phyloP scores from a whole-genome alignment of 1,284 basidiomycete genomes.

The Coniophora puteana region DNA sequence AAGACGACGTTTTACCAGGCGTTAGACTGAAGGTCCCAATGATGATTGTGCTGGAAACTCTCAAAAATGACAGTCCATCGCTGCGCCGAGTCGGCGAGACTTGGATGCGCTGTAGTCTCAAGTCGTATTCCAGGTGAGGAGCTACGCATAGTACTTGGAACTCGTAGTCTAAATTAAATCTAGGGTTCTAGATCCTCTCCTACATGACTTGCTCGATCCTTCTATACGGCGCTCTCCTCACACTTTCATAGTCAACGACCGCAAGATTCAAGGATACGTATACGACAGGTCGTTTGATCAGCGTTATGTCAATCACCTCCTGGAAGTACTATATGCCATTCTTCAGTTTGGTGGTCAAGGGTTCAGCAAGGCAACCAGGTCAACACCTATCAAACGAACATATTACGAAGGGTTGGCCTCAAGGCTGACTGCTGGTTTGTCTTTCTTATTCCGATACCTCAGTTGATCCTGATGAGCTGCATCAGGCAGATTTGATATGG shows the following conservation, averaged over 20 bases:
- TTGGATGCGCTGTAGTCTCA: conserved; percentile 94
- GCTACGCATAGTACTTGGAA: conserved; percentile 2
- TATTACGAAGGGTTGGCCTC: conserved; percentile 54
- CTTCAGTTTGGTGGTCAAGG: conserved; percentile 87
- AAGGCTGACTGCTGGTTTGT: conserved; percentile 55
- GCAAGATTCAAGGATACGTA: conserved; percentile 59
- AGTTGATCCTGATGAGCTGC: conserved; percentile 13
- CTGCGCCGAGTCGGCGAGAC: conserved; percentile 82
- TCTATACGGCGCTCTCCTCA: conserved; percentile 51
- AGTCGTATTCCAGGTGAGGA: conserved; percentile 80
- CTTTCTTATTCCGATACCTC: background rate
- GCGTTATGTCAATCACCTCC: conserved; percentile 61
- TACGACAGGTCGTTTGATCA: conserved; percentile 82
- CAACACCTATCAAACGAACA: conserved; percentile 58
- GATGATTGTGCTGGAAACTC: conserved; percentile 81
- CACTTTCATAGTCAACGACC: conserved; percentile 53
- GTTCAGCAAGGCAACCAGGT: conserved; percentile 68
- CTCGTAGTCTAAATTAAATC: conserved; percentile 6
- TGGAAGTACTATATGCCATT: conserved; percentile 77
- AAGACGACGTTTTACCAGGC: conserved; percentile 79
- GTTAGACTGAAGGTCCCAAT: conserved; percentile 82
- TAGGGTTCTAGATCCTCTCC: conserved; percentile 84
- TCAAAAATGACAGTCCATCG: conserved; percentile 73
- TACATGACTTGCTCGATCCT: conserved; percentile 77
- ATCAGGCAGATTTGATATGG: conserved; percentile 51